Evolutionary conservation across 1,139 yeast genomes (phyloP), one percentile per base, ranked within the genome.

Genomic region (Ashbya aceris): DNA sequence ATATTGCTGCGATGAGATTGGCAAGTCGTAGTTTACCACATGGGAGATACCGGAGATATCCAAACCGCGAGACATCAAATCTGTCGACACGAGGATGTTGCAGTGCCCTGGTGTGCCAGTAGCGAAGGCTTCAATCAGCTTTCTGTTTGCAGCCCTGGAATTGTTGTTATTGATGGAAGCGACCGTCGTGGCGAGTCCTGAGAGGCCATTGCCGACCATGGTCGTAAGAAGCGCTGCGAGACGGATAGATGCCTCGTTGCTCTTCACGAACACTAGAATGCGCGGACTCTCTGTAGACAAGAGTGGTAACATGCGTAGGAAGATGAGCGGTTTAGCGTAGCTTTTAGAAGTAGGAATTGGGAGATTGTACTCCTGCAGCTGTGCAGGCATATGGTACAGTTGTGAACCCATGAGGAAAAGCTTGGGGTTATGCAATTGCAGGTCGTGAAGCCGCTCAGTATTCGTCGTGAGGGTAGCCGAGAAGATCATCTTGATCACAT

Each of bases 401-500:
- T 64, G 62, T 38, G 79, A 74, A 51, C 81, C 85, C 44, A 85
- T 79, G 44, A 89, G 76, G 38, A 84, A 72, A 38, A 93, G 64
- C 53, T 80, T 72, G 7, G 96, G 95, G 39, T 71, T 70, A 43
- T 70, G 67, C 50, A 93, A 75, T 43, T 80, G 74, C 48, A 91
- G 68, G 38, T 76, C 74, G 8, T 91, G 73, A 41, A 93, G 67
- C 56, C 84, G 84, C 30, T 93, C 95, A 0, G 96, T 87, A 61
- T 89, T 95, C 1, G 96, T 81, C 2, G 96, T 87, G 45, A 93
- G 71, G 0, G 99, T 91, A 6, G 99, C 98, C 33, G 95, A 83
- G 57, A 91, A 87, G 3, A 91, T 71, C 61, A 91, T 71, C 54
- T 89, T 87, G 33, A 65, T 57, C 38, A 61, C 67, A 53, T 53